phyloP scores from a whole-genome alignment of 805 yeast genomes.

The Pichia heedii region DNA sequence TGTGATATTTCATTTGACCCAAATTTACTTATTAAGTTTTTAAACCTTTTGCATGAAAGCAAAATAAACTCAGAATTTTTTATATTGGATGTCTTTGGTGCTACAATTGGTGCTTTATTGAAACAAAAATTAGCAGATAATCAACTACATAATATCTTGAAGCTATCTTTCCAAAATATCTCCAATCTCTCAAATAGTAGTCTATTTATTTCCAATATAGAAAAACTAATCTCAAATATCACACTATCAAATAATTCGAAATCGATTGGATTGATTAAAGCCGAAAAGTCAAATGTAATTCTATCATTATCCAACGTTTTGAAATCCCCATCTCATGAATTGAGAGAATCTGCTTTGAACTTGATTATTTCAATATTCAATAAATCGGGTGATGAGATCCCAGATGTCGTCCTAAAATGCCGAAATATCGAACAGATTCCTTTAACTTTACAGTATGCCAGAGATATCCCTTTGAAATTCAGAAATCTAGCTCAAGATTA shows the following conservation, averaged over 20 bases:
- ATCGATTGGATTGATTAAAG: constrained; percentile 6
- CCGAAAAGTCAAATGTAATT: constrained; percentile 14
- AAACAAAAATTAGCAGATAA: constrained; percentile 17
- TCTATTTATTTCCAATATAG: constrained; percentile 30
- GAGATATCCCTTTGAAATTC: constrained; percentile 66
- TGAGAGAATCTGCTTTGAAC: constrained; percentile 38
- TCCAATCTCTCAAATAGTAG: constrained; percentile 24
- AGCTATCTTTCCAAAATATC: constrained; percentile 19
- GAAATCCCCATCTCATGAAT: constrained; percentile 38
- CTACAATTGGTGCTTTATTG: constrained; percentile 28
- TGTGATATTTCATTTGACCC: constrained; percentile 25
- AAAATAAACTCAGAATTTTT: constrained; percentile 19
- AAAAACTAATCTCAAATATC: constrained; percentile 16
- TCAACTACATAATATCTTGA: constrained; percentile 11
- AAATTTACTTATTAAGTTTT: constrained; percentile 16
- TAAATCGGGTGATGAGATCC: constrained; percentile 19
- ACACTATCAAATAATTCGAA: neutral
- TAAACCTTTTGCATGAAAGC: constrained; percentile 8
- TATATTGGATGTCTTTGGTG: constrained; percentile 34
- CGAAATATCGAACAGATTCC: constrained; percentile 65
- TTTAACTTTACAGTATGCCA: constrained; percentile 52
- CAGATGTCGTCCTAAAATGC: constrained; percentile 31
- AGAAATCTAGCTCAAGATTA: constrained; percentile 46
- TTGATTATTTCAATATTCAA: constrained; percentile 35
- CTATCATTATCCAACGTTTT: constrained; percentile 29